Percentiles rank a stretch among this genome's conserved stretches.
phyloP scores from a whole-genome alignment of 2,329 filamentous ascomycete genomes.

The Blastomyces percursus region DNA sequence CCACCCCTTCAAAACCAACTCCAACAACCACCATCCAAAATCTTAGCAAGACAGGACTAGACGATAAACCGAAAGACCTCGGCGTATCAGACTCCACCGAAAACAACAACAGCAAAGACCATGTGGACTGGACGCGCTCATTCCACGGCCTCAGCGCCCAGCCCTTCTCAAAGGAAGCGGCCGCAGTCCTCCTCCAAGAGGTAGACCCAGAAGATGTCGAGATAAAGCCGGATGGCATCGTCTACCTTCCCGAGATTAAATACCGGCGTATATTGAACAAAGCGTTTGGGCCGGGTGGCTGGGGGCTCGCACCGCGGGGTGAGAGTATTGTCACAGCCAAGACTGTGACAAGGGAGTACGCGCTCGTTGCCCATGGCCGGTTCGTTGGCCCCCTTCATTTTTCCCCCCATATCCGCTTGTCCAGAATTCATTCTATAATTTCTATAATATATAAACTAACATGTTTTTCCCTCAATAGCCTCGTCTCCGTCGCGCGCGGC shows the following conservation, averaged over 20 bases:
- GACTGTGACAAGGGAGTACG: constrained; percentile 80
- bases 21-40: constrained; percentile 25
- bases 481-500: constrained; percentile 83
- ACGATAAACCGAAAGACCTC: constrained; percentile 27
- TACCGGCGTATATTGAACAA: constrained; percentile 81
- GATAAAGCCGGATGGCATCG: constrained; percentile 92
- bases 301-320: constrained; percentile 82
- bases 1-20: constrained; percentile 13
- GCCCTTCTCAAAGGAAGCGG: constrained; percentile 60
- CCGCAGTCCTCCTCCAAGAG: constrained; percentile 56
- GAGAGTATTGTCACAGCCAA: constrained; percentile 76
- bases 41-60: constrained; percentile 30
- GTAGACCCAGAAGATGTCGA: constrained; percentile 69
- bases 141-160: constrained; percentile 65
- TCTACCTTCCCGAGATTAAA: constrained; percentile 97
- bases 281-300: constrained; percentile 89
- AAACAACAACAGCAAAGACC: constrained; percentile 22
- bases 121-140: constrained; percentile 71
- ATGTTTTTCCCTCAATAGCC: constrained; percentile 40
- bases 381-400: constrained; percentile 29
- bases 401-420: neutral
- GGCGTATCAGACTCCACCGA: constrained; percentile 2
- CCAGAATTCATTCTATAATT: neutral
- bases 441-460: neutral
- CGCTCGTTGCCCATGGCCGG: constrained; percentile 77